Evolutionary conservation across 345 rosid genomes (phyloP), one percentile per base, ranked within the genome.

Genomic region (Diplotaxis tenuifolia): DNA sequence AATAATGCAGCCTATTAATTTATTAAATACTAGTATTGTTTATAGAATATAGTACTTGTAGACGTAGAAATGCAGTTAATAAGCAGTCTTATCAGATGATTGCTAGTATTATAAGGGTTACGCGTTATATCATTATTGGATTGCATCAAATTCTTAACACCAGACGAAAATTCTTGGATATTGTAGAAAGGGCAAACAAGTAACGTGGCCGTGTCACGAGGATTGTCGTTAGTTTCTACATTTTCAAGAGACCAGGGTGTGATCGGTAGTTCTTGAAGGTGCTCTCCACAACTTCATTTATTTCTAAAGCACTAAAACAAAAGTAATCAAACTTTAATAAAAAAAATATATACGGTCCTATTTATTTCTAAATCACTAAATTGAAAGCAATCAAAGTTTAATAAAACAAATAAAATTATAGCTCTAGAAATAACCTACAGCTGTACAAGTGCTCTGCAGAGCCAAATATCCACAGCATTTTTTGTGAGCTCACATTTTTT

Each of bases 181-280:
- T 8, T 70, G 32, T 57, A 12, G 21, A 62, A 11, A 69, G 58
- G 65, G 56, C 73, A 50, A n/a, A 54, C 55, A 61, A 19, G 79
- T 67, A 42, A 75, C 79, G 64, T 61, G 79, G 79, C 7, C 27
- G 58, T 55, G 65, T 75, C 75, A 70, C 65, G 70, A 60, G 62
- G 67, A 55, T 3, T 74, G 68, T 67, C 72, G 62, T 59, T 67
- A 34, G 28, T 57, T 65, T 23, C 16, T n/a, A 15, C 57, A 0
- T 27, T 22, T 31, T 66, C 16, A 32, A 45, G 67, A 67, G 67
- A 1, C 65, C 71, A 73, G n/a, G n/a, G n/a, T n/a, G n/a, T n/a
- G n/a, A n/a, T n/a, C n/a, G n/a, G n/a, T n/a, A n/a, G n/a, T n/a
- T n/a, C n/a, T n/a, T n/a, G n/a, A n/a, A n/a, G n/a, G n/a, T n/a